Percentiles rank a stretch among this genome's conserved stretches.
Evolutionary conservation across 352 stramenopile genomes (phyloP).

Genomic region (Peronospora belbahrii): DNA sequence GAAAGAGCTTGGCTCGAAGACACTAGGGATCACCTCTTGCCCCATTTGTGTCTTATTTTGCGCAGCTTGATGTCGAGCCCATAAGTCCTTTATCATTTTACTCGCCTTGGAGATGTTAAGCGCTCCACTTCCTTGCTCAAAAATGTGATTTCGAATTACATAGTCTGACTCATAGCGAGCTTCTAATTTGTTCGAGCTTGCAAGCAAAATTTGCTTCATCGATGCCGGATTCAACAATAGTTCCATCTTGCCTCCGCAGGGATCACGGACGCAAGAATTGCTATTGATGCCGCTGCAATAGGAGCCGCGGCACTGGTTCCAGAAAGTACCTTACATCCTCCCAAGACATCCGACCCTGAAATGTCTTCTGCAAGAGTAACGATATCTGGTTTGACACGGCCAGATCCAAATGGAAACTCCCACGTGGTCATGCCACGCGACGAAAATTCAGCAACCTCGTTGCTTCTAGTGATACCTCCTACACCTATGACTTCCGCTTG

Average conservation of each 20-base stretch:
- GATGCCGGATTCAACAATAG: constrained; percentile 56
- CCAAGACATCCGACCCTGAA: constrained; percentile 40
- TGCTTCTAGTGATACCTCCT: constrained; percentile 49
- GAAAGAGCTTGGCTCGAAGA: constrained; percentile 41
- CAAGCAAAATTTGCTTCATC: constrained; percentile 61
- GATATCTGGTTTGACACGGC: constrained; percentile 81
- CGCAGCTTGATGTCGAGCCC: constrained; percentile 23
- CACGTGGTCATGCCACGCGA: constrained; percentile 82
- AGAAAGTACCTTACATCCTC: constrained; percentile 54
- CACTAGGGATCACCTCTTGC: constrained; percentile 1
- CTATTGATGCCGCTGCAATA: constrained; percentile 70
- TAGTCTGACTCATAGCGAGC: constrained; percentile 29
- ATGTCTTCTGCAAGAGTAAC: constrained; percentile 66
- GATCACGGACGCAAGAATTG: constrained; percentile 69
- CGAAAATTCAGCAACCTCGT: constrained; percentile 68
- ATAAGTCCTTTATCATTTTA: constrained; percentile 33
- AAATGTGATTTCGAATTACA: constrained; percentile 67
- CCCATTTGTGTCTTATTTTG: constrained; percentile 10
- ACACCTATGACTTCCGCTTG: constrained; percentile 82
- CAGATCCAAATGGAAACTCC: constrained; percentile 75
- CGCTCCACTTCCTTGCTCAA: constrained; percentile 76
- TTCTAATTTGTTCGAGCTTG: constrained; percentile 42
- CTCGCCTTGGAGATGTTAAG: constrained; percentile 63
- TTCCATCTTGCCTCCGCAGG: constrained; percentile 41
- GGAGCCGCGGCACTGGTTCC: constrained; percentile 82